Base-by-base conservation (phyloP, 2,329 filamentous ascomycete species). In the Lachnellula arida region DNA sequence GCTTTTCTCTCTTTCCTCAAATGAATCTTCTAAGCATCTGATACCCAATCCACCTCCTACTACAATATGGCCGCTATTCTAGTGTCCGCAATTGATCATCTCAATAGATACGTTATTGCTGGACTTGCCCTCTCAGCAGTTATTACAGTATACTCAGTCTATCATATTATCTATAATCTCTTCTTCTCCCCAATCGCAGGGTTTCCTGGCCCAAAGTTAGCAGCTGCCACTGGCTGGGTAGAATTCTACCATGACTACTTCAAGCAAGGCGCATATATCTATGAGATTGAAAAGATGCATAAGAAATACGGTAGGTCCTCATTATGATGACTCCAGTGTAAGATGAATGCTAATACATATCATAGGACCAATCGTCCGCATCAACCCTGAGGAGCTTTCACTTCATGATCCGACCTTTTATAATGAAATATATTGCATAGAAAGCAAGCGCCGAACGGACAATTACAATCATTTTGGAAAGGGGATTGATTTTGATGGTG, bases 211-310 rank as follows among this genome's bases (percentile, higher is more conserved):
- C 68, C 70, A 1, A 66, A 52, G n/a, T 48, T 66, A 1, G 68
- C 69, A 2, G 68, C 68, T 2, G 60, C 63, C 8, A 67, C 62
- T 4, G 17, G 39, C 9, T 62, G 53, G 59, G 62, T 62, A 22
- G 56, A 61, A 17, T 52, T 56, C 11, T 77, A 74, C 62, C 75
- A 75, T 54, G 73, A 77, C 54, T 66, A 74, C 23, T 50, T 74
- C 46, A 64, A 71, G 4, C 67, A 70, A 4, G 75, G 74, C 2
- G 66, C 72, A 58, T 76, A 74, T 53, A 73, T 68, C 12, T 72
- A 68, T 59, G 69, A 74, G 57, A 74, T 78, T 35, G 65, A 71
- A 46, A 67, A 74, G 53, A 64, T 77, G 65, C 75, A 77, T 61
- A 62, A 72, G 42, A 62, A 65, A 57, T 77, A 76, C 55, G 75